Evolutionary conservation across 805 yeast genomes (phyloP).

Genomic region (Wickerhamomyces xylosicus): DNA sequence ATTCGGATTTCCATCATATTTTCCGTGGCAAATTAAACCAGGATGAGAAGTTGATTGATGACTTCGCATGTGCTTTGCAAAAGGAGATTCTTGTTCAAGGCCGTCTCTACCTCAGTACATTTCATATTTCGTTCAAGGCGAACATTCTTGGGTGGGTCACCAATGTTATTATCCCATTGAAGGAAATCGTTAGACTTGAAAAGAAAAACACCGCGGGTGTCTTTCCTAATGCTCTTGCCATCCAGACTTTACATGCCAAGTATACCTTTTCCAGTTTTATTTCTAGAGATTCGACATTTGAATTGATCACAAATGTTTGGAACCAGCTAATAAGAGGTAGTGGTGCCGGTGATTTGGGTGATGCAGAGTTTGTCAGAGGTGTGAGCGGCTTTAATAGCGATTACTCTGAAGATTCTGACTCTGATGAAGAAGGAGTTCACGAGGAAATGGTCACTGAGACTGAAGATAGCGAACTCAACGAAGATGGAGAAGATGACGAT

Average conservation of each 20-base stretch:
- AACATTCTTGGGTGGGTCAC: constrained; percentile 89
- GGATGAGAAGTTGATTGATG: constrained; percentile 69
- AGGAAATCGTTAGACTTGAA: constrained; percentile 67
- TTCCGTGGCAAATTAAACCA: constrained; percentile 59
- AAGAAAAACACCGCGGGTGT: constrained; percentile 79
- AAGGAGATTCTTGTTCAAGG: constrained; percentile 86
- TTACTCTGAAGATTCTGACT: neutral
- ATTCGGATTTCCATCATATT: constrained; percentile 67
- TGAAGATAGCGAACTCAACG: constrained; percentile 4
- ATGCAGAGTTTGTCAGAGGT: neutral
- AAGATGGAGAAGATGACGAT: constrained; percentile 5
- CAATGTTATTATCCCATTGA: constrained; percentile 60
- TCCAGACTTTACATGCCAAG: constrained; percentile 32
- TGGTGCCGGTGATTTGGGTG: constrained; percentile 6
- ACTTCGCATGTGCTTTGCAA: constrained; percentile 82
- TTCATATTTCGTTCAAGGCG: constrained; percentile 75
- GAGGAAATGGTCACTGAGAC: neutral
- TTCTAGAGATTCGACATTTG: constrained; percentile 52
- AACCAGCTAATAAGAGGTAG: constrained; percentile 28
- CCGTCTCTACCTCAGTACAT: constrained; percentile 67
- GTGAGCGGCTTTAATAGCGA: constrained; percentile 1
- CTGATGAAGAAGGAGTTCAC: neutral
- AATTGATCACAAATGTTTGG: constrained; percentile 54
- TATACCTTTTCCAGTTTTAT: constrained; percentile 82
- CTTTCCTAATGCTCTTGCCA: constrained; percentile 74